These are phyloP conservation scores for Rutstroemia sp. DNA, from an alignment of 2,329 filamentous ascomycete species.

Conservation along the genomic window DNA sequence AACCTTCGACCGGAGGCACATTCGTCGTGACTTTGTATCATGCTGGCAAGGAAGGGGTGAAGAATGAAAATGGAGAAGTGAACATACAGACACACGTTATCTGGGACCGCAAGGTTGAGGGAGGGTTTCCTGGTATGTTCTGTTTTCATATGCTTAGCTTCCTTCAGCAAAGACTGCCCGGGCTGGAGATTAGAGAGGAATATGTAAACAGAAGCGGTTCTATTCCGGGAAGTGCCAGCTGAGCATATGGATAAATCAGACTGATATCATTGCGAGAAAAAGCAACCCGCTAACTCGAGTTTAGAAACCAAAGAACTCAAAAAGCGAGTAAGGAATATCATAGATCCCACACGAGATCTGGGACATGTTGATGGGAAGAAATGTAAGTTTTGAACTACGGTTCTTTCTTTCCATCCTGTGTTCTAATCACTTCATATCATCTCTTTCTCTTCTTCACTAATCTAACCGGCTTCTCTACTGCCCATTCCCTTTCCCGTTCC, in stretches of 20 bases:
- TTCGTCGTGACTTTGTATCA: conserved; percentile 66
- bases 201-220: too few species aligned
- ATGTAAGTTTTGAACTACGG: not conserved
- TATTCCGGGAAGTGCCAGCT: too few species aligned
- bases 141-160: not conserved
- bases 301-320: conserved; percentile 8
- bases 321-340: conserved; percentile 59
- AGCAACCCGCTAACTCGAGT: not conserved
- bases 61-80: conserved; percentile 1
- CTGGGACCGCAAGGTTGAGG: conserved; percentile 83
- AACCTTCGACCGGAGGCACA: conserved; percentile 76
- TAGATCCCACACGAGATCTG: conserved; percentile 69
- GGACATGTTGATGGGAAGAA: conserved; percentile 66
- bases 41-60: conserved; percentile 5
- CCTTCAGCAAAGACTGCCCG: not conserved
- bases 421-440: not conserved
- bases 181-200: not conserved
- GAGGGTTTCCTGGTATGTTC: conserved; percentile 69
- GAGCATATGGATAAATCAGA: too few species aligned
- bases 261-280: too few species aligned
- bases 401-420: not conserved
- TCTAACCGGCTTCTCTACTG: too few species aligned
- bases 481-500: too few species aligned
- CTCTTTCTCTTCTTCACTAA: too few species aligned
- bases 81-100: conserved; percentile 47